Conservation (phyloP, 2,329 filamentous ascomycete genomes). For the Pestalotiopsis sp. region DNA sequence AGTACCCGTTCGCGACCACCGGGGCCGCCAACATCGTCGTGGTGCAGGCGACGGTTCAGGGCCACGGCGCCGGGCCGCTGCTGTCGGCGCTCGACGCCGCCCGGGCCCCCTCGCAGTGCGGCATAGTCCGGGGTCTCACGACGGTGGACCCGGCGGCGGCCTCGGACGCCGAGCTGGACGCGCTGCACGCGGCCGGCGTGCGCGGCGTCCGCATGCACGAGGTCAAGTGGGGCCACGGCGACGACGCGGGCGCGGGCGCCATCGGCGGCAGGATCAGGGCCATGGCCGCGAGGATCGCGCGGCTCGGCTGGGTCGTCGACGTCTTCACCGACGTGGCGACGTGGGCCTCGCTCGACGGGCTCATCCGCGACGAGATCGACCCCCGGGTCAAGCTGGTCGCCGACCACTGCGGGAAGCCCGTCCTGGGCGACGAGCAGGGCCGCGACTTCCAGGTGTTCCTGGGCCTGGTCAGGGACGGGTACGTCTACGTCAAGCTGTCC, state of each 20-base stretch:
- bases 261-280: not conserved
- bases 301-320: conserved; percentile 5
- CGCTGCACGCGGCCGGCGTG: not conserved
- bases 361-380: not conserved
- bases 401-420: not conserved
- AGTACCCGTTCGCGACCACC: not conserved
- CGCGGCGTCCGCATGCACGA: conserved; percentile 6
- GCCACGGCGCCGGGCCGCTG: not conserved
- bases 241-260: not conserved
- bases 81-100: not conserved
- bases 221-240: conserved; percentile 7
- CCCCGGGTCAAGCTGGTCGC: conserved; percentile 3
- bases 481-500: conserved; percentile 8
- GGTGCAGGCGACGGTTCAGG: not conserved
- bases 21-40: not conserved
- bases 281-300: not conserved
- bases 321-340: conserved; percentile 4
- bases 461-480: not conserved
- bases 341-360: conserved; percentile 1
- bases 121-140: not conserved
- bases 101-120: not conserved
- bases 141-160: not conserved
- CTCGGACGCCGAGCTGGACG: conserved; percentile 6
- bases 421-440: not conserved
- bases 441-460: not conserved